phyloP scores from a whole-genome alignment of 768 basidiomycete genomes.

The Phaffia tasmanica region DNA sequence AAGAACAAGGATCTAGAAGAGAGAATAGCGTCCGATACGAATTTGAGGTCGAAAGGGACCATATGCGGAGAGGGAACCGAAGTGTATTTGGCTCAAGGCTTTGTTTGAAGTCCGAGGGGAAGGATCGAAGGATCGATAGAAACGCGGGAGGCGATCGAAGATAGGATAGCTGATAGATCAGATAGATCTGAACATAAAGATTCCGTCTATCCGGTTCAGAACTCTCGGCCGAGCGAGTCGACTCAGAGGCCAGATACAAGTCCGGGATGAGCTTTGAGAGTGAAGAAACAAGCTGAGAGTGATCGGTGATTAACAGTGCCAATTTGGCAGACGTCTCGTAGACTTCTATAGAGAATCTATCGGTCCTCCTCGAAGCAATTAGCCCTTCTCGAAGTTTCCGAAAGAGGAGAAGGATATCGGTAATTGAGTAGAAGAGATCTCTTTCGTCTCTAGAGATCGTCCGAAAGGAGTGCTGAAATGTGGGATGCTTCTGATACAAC shows the following conservation, averaged over 20 bases:
- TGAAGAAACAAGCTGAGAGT: constrained; percentile 13
- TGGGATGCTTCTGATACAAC: no score
- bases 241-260: constrained; percentile 13
- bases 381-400: constrained; percentile 22
- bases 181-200: constrained; percentile 8
- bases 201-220: not conserved
- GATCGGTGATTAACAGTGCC: constrained; percentile 14
- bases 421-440: constrained; percentile 12
- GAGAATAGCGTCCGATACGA: not conserved
- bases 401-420: constrained; percentile 19
- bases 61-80: not conserved
- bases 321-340: constrained; percentile 19
- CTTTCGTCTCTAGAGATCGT: constrained; percentile 5
- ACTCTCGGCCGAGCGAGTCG: not conserved
- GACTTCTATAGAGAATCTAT: constrained; percentile 18
- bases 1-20: not conserved
- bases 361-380: constrained; percentile 7
- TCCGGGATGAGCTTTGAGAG: constrained; percentile 16
- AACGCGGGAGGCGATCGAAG: constrained; percentile 8
- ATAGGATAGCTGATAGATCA: constrained; percentile 17
- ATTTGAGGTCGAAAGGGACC: not conserved
- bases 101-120: not conserved
- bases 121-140: not conserved
- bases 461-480: no score
- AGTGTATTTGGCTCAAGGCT: no score